phyloP scores from a whole-genome alignment of 129 eudicot species.

The Pseudognaphalium luteoalbum region DNA sequence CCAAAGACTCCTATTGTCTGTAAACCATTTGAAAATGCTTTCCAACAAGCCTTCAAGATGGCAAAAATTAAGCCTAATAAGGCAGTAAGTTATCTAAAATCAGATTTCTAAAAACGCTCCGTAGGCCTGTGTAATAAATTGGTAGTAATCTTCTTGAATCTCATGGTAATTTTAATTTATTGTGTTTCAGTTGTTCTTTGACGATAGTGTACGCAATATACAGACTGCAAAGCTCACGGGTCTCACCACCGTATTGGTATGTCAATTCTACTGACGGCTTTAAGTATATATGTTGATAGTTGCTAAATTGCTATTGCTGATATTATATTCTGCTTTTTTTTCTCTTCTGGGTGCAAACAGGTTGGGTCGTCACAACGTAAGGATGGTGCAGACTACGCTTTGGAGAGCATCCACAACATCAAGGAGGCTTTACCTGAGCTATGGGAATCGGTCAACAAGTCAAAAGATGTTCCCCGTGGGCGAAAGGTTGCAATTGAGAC shows the following conservation, averaged over 20 bases:
- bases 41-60: conserved; percentile 59
- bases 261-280: neutral
- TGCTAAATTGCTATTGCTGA: neutral
- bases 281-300: neutral
- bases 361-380: conserved; percentile 54
- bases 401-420: conserved; percentile 88
- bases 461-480: conserved; percentile 41
- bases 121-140: neutral
- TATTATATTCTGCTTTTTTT: neutral
- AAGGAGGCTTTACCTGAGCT: conserved; percentile 80
- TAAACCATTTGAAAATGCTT: conserved; percentile 73
- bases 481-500: conserved; percentile 66
- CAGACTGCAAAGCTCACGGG: conserved; percentile 60
- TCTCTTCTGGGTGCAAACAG: conserved; percentile 29
- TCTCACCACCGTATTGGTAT: conserved; percentile 77
- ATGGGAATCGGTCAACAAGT: conserved; percentile 58
- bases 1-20: conserved; percentile 67
- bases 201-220: conserved; percentile 77
- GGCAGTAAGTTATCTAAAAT: conserved; percentile 53
- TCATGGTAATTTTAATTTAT: neutral
- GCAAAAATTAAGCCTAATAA: conserved; percentile 66
- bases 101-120: neutral
- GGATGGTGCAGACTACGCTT: conserved; percentile 66
- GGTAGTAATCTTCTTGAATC: neutral
- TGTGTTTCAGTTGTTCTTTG: conserved; percentile 73